Conservation (phyloP, 306 rosid species). For the Neltuma alba region DNA sequence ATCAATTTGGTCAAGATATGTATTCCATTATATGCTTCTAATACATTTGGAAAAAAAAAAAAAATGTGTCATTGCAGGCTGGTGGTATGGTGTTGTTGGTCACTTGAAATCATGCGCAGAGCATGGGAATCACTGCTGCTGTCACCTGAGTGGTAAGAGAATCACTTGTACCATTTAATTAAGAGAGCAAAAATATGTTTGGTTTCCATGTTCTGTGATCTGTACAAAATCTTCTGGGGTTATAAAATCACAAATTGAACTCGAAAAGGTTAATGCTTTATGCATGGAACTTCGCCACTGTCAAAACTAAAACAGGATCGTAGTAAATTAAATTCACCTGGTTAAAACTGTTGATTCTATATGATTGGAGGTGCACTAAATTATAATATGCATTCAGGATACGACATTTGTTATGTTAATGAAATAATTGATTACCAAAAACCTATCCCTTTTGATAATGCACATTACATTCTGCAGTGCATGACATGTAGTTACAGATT, state of each 20-base stretch:
- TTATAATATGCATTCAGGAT: background rate
- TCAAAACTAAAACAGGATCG: background rate
- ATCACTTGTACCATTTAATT: constrained; percentile 32
- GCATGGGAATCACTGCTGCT: constrained; percentile 57
- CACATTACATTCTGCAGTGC: background rate
- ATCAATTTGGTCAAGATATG: constrained; percentile 12
- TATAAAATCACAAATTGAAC: background rate
- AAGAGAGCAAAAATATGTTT: background rate
- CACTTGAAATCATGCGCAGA: constrained; percentile 72
- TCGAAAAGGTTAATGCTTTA: background rate
- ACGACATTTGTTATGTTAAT: background rate
- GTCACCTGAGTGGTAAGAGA: constrained; percentile 66
- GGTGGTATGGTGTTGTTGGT: constrained; percentile 94
- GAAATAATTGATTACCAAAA: background rate
- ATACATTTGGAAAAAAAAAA: background rate
- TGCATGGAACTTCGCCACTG: background rate
- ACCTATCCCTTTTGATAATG: background rate
- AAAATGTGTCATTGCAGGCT: constrained; percentile 53
- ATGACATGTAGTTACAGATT: background rate
- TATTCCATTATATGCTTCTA: constrained; percentile 14
- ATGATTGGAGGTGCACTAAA: too few species aligned
- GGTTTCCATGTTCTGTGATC: background rate
- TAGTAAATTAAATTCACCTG: background rate
- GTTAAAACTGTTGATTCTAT: background rate
- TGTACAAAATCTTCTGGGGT: background rate